Base-by-base conservation (phyloP, 1,284 basidiomycete species). In the Irpex lacteus region DNA sequence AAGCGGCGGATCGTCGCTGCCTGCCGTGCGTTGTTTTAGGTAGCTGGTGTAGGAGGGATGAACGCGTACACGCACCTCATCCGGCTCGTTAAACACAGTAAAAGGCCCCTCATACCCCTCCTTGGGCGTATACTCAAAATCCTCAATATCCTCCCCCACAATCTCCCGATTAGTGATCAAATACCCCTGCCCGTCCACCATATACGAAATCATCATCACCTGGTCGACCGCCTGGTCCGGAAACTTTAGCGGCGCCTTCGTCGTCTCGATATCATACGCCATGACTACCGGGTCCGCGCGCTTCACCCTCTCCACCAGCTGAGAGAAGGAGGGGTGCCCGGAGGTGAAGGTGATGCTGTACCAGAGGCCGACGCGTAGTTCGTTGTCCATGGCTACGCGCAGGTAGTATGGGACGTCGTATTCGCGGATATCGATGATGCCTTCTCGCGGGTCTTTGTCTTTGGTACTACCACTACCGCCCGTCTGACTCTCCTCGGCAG, bases 151-250 rank as follows among this genome's bases (percentile, higher is more conserved):
- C 74, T 99, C 96, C 66, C 91, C 90, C 65, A 99, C 95, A 61
- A 99, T 98, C 70, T 99, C 97, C 57, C 98, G 86, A 72, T 99
- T 99, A 19, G 96, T 98, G 76, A 99, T 98, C 66, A 99, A 86
- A 73, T 92, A 99, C 0, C 98, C 98, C 75, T 98, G 94, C 0
- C 95, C 95, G 74, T 98, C 95, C 40, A 98, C 81, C 95, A 98
- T 98, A 78, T 97, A 98, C 53, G 98, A 99, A 69, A 99, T 99
- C 98, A 99, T 99, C 97, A 99, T 99, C 71, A 99, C 95, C 74
- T 98, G 96, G 80, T 99, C 98, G 19, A 93, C 90, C 9, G 91
- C 88, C 70, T 95, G 92, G 80, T 99, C 98, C 0, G 98, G 98
- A 74, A 99, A 99, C 77, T 99, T 99, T 74, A 99, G 89, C 11